Conservation (phyloP, 805 yeast species). For the Teunomyces gatunensis region DNA sequence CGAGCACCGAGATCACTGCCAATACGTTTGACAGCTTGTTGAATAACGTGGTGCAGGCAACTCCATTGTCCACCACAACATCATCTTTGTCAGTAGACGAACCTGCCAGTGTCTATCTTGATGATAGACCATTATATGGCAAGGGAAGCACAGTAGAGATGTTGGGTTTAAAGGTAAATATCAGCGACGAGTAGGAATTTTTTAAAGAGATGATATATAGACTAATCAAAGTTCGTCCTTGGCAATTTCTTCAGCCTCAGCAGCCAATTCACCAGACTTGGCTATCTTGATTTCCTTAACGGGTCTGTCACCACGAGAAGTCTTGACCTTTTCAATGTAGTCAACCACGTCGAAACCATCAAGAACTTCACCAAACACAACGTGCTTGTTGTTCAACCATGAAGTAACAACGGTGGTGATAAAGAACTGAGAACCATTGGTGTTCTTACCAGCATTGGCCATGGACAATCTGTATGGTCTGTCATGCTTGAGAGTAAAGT, state of each 20-base stretch:
- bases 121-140: slow-evolving; percentile 39
- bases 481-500: slow-evolving; percentile 64
- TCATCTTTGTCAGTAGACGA: slow-evolving; percentile 13
- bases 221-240: slow-evolving; percentile 29
- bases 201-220: neutral
- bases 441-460: slow-evolving; percentile 78
- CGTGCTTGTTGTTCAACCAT: slow-evolving; percentile 94
- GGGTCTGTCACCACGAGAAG: slow-evolving; percentile 72
- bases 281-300: slow-evolving; percentile 59
- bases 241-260: slow-evolving; percentile 8
- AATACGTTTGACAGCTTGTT: slow-evolving; percentile 32
- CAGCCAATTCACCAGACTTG: slow-evolving; percentile 65
- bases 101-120: slow-evolving; percentile 26
- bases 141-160: slow-evolving; percentile 38
- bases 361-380: slow-evolving; percentile 92
- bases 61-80: neutral
- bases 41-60: slow-evolving; percentile 19
- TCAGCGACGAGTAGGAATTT: slow-evolving; percentile 2
- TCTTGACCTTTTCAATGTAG: slow-evolving; percentile 70
- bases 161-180: slow-evolving; percentile 30
- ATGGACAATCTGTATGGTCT: slow-evolving; percentile 68
- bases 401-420: slow-evolving; percentile 86
- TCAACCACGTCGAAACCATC: slow-evolving; percentile 83
- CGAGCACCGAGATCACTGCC: slow-evolving; percentile 24
- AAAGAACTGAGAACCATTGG: slow-evolving; percentile 93